phyloP scores from a whole-genome alignment of 345 rosid genomes.

The Citrus australasica region DNA sequence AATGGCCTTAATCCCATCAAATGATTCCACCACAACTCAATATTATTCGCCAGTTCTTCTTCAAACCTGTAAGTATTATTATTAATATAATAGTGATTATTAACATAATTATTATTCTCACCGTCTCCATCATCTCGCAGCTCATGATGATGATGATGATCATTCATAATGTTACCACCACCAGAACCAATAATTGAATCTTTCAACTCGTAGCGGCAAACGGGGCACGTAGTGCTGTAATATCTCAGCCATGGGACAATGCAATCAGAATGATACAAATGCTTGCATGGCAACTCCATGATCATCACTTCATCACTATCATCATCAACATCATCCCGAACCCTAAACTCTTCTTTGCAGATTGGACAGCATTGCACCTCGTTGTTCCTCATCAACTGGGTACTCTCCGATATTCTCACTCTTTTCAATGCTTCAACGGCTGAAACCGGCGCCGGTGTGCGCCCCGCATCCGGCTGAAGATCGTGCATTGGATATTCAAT shows the following conservation, averaged over 20 bases:
- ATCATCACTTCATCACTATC: slow-evolving; percentile 46
- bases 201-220: slow-evolving; percentile 51
- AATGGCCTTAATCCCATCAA: slow-evolving; percentile 31
- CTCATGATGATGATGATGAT: background rate
- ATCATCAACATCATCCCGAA: slow-evolving; percentile 41
- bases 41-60: slow-evolving; percentile 16
- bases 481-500: too few species aligned
- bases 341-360: slow-evolving; percentile 69
- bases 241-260: slow-evolving; percentile 68
- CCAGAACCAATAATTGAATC: background rate
- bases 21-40: slow-evolving; percentile 29
- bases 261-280: slow-evolving; percentile 67
- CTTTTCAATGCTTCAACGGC: slow-evolving; percentile 51
- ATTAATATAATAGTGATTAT: background rate
- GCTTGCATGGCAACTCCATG: slow-evolving; percentile 58
- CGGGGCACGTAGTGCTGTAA: slow-evolving; percentile 63
- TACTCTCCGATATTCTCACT: slow-evolving; percentile 25
- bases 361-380: slow-evolving; percentile 50
- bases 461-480: slow-evolving; percentile 23
- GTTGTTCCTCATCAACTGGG: slow-evolving; percentile 16
- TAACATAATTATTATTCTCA: background rate
- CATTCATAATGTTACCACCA: background rate
- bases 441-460: slow-evolving; percentile 40
- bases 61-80: slow-evolving; percentile 10
- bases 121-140: background rate